Conservation (phyloP, 331 rosid species). For the Pyrus hybrid region DNA sequence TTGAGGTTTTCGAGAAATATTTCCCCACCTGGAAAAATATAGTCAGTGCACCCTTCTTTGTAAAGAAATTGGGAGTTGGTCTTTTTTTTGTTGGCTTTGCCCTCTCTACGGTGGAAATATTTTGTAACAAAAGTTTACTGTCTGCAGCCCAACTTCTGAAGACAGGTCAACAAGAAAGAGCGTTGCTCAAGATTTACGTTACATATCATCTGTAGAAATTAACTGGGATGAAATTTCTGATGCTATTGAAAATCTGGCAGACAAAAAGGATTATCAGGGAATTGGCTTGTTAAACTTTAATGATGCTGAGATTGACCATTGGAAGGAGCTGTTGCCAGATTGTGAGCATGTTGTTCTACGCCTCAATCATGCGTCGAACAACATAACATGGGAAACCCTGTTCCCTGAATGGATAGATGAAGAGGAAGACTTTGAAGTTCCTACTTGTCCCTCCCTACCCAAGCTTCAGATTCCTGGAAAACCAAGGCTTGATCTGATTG, state of each 20-base stretch:
- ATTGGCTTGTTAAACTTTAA: conserved; percentile 79
- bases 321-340: conserved; percentile 70
- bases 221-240: conserved; percentile 65
- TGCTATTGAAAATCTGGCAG: conserved; percentile 40
- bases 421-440: conserved; percentile 86
- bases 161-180: conserved; percentile 27
- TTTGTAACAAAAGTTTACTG: conserved; percentile 10
- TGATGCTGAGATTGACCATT: conserved; percentile 50
- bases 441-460: conserved; percentile 72
- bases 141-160: conserved; percentile 37
- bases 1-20: neutral
- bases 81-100: neutral
- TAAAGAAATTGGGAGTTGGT: neutral
- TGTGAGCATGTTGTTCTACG: conserved; percentile 48
- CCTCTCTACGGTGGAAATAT: neutral
- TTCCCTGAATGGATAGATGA: conserved; percentile 96
- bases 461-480: conserved; percentile 56
- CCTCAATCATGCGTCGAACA: conserved; percentile 38
- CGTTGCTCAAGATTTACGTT: conserved; percentile 39
- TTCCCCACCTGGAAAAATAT: neutral
- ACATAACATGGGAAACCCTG: conserved; percentile 63
- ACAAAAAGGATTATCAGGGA: conserved; percentile 60
- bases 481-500: conserved; percentile 77
- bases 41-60: neutral
- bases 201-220: conserved; percentile 40